Percentiles rank a stretch among this genome's conserved stretches.
phyloP scores from a whole-genome alignment of 345 rosid species.

The Abelmoschus esculentus region DNA sequence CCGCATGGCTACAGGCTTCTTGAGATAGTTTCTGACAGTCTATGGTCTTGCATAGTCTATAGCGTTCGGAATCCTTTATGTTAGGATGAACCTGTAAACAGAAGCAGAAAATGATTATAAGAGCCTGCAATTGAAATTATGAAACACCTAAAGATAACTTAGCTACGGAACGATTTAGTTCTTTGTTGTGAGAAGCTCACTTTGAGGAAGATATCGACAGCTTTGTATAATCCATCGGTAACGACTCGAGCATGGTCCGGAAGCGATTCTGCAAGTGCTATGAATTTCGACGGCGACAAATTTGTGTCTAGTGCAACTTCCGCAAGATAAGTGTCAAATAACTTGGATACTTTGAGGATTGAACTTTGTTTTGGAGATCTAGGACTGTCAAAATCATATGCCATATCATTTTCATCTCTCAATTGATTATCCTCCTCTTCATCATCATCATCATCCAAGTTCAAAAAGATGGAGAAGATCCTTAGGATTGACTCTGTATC shows the following conservation, averaged over 20 bases:
- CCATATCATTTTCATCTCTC: slow-evolving; percentile 75
- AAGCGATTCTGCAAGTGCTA: slow-evolving; percentile 71
- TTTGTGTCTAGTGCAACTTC: slow-evolving; percentile 85
- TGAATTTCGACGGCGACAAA: slow-evolving; percentile 66
- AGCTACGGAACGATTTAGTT: neutral
- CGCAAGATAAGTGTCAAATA: slow-evolving; percentile 78
- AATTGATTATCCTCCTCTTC: slow-evolving; percentile 49
- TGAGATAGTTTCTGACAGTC: slow-evolving; percentile 95
- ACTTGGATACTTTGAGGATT: slow-evolving; percentile 83
- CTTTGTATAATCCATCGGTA: slow-evolving; percentile 92
- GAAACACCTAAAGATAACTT: neutral
- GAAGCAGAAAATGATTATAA: neutral
- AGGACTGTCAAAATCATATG: slow-evolving; percentile 78
- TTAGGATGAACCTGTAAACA: slow-evolving; percentile 74
- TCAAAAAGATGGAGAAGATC: slow-evolving; percentile 78
- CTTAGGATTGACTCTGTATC: slow-evolving; percentile 80
- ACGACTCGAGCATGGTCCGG: slow-evolving; percentile 89
- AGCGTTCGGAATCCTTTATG: slow-evolving; percentile 80
- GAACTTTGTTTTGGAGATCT: slow-evolving; percentile 96
- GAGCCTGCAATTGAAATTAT: neutral
- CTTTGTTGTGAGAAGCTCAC: slow-evolving; percentile 27
- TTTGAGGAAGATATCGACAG: slow-evolving; percentile 85
- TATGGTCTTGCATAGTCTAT: slow-evolving; percentile 85
- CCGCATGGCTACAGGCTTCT: slow-evolving; percentile 98
- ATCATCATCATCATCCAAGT: slow-evolving; percentile 77